phyloP scores from a whole-genome alignment of 495 filamentous ascomycete genomes.

The Penicillium ochrochloron region DNA sequence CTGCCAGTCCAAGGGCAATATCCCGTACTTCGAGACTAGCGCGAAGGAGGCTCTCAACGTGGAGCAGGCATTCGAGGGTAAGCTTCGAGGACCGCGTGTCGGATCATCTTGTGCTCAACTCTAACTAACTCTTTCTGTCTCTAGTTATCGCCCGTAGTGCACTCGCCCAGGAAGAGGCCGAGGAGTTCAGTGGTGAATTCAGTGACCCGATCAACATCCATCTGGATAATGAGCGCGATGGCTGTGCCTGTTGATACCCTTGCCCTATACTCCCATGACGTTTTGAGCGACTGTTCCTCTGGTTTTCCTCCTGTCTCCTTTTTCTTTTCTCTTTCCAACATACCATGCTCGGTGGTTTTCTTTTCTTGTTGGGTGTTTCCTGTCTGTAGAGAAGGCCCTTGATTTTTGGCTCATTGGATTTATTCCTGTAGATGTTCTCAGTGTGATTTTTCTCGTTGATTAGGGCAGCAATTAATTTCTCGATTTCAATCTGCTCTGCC shows the following conservation, averaged over 20 bases:
- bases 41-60: slow-evolving; percentile 99
- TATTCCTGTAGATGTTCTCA: slow-evolving; percentile 29
- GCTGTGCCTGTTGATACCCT: slow-evolving; percentile 80
- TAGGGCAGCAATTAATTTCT: neutral
- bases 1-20: slow-evolving; percentile 94
- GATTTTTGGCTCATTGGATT: slow-evolving; percentile 18
- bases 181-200: slow-evolving; percentile 90
- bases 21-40: slow-evolving; percentile 99
- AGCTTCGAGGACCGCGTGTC: neutral
- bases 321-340: slow-evolving; percentile 16
- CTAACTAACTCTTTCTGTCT: slow-evolving; percentile 15
- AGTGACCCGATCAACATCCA: slow-evolving; percentile 97
- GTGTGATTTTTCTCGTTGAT: slow-evolving; percentile 4
- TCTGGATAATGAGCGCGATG: slow-evolving; percentile 86
- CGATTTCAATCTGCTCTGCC: slow-evolving; percentile 1
- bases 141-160: slow-evolving; percentile 96
- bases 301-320: slow-evolving; percentile 18
- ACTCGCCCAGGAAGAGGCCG: slow-evolving; percentile 92
- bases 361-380: slow-evolving; percentile 16
- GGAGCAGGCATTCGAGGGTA: slow-evolving; percentile 98
- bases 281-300: slow-evolving; percentile 32
- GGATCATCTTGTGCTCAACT: neutral
- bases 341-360: slow-evolving; percentile 22
- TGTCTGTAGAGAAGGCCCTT: slow-evolving; percentile 27
- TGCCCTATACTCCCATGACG: slow-evolving; percentile 32